These are phyloP conservation scores for Stagonosporopsis vannaccii DNA, from an alignment of 2,329 filamentous ascomycete genomes.

Conservation along the genomic window DNA sequence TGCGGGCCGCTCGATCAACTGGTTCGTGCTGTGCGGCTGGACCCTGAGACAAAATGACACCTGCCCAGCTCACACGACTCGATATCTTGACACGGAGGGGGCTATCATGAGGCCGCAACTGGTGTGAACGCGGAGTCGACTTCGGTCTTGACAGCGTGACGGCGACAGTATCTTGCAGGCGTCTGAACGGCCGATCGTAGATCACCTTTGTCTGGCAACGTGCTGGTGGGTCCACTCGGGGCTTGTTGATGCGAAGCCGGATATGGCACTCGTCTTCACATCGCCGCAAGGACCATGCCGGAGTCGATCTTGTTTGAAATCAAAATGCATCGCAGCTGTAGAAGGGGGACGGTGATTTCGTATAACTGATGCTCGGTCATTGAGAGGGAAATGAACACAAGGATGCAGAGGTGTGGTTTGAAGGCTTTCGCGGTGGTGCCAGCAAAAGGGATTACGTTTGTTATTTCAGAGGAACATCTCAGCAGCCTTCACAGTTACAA, in stretches of 20 bases:
- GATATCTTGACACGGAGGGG: not conserved
- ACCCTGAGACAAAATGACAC: slow-evolving; percentile 4
- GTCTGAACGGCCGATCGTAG: not conserved
- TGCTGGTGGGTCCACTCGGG: not conserved
- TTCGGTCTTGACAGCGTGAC: not conserved
- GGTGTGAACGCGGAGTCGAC: not conserved
- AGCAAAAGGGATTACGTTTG: too few species aligned
- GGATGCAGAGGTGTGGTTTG: too few species aligned
- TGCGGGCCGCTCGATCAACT: slow-evolving; percentile 5
- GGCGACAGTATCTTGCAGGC: not conserved
- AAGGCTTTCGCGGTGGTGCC: too few species aligned
- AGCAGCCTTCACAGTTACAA: not conserved
- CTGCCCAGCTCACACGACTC: slow-evolving; percentile 2
- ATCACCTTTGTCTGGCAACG: not conserved
- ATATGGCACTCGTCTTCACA: not conserved
- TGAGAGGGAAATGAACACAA: too few species aligned
- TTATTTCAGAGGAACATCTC: not conserved
- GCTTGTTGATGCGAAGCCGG: not conserved
- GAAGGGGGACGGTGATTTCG: too few species aligned
- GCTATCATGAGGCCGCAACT: not conserved
- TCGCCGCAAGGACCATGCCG: not conserved
- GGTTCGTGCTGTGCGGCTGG: slow-evolving; percentile 3
- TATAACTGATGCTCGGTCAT: too few species aligned
- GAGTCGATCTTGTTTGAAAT: not conserved
- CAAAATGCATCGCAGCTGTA: not conserved